Percentiles rank a stretch among this genome's conserved stretches.
Conservation (phyloP, 2,329 filamentous ascomycete genomes). For the Fonsecaea monophora region DNA sequence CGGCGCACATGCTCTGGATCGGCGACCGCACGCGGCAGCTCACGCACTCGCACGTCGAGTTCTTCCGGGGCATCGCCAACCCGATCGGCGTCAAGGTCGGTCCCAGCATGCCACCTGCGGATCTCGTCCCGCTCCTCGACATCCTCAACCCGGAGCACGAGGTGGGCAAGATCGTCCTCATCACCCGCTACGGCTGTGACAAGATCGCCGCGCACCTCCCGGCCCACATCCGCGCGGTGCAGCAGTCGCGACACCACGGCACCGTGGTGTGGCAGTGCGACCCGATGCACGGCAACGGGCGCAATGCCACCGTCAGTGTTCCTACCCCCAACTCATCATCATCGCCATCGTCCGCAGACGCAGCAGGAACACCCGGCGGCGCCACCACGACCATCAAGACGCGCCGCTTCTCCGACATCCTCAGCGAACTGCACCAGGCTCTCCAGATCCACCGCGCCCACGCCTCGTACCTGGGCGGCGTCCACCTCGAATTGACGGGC, state of each 20-base stretch:
- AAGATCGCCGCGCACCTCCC: constrained; percentile 79
- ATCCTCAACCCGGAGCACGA: constrained; percentile 83
- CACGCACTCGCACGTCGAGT: constrained; percentile 93
- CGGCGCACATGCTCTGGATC: constrained; percentile 97
- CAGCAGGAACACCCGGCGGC: not conserved
- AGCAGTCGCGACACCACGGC: constrained; percentile 69
- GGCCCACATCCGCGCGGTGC: constrained; percentile 85
- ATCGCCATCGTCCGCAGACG: not conserved
- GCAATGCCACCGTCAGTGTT: constrained; percentile 46
- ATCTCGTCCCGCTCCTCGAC: constrained; percentile 80
- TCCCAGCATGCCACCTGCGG: constrained; percentile 76
- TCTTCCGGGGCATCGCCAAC: constrained; percentile 94
- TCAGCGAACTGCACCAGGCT: constrained; percentile 83
- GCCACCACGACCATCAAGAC: constrained; percentile 84
- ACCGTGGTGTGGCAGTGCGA: constrained; percentile 96
- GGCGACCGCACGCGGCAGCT: constrained; percentile 94
- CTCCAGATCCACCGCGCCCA: constrained; percentile 83
- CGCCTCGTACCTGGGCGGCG: constrained; percentile 86
- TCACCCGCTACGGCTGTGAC: constrained; percentile 87
- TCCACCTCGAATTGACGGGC: constrained; percentile 93
- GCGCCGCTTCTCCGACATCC: constrained; percentile 85
- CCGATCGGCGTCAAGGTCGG: constrained; percentile 97
- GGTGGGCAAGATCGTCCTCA: constrained; percentile 91
- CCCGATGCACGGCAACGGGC: constrained; percentile 90
- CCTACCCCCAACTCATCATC: constrained; percentile 49